A percentile compares a stretch with the other conserved stretches of the same genome.
These are phyloP conservation scores for Puccinia coronata DNA, from an alignment of 1,284 basidiomycete species.

Conservation along the genomic window DNA sequence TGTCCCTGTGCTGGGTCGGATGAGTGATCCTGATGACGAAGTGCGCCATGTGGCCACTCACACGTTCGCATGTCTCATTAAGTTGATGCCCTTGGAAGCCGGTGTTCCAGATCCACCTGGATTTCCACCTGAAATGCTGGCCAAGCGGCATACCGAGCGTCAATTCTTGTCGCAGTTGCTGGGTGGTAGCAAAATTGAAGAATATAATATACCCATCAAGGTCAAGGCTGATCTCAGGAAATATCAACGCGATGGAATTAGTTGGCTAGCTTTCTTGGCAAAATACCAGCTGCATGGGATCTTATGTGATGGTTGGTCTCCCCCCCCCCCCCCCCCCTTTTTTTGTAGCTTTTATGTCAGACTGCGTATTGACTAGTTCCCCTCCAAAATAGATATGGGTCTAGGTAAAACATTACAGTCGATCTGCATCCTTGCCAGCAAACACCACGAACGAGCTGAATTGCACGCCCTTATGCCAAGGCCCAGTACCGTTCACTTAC, in stretches of 20 bases:
- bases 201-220: conserved; percentile 80
- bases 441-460: conserved; percentile 82
- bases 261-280: conserved; percentile 96
- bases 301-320: conserved; percentile 84
- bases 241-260: conserved; percentile 98
- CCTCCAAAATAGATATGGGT: conserved; percentile 79
- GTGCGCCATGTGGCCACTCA: conserved; percentile 90
- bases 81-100: conserved; percentile 98
- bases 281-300: conserved; percentile 96
- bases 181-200: conserved; percentile 90
- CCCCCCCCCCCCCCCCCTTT: too few species aligned
- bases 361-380: conserved; percentile 2
- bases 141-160: conserved; percentile 81
- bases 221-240: conserved; percentile 94
- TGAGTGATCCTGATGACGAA: conserved; percentile 92
- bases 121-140: conserved; percentile 85
- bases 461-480: conserved; percentile 70
- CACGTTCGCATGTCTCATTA: conserved; percentile 96
- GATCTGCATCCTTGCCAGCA: conserved; percentile 93
- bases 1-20: conserved; percentile 91
- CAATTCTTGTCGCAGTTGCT: conserved; percentile 91
- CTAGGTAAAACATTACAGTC: conserved; percentile 97
- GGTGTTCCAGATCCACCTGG: conserved; percentile 92
- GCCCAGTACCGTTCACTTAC: conserved; percentile 79
- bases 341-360: not conserved